Percentiles rank a stretch among this genome's conserved stretches.
Conservation (phyloP, 352 stramenopile species). For the Pythium volutum region DNA sequence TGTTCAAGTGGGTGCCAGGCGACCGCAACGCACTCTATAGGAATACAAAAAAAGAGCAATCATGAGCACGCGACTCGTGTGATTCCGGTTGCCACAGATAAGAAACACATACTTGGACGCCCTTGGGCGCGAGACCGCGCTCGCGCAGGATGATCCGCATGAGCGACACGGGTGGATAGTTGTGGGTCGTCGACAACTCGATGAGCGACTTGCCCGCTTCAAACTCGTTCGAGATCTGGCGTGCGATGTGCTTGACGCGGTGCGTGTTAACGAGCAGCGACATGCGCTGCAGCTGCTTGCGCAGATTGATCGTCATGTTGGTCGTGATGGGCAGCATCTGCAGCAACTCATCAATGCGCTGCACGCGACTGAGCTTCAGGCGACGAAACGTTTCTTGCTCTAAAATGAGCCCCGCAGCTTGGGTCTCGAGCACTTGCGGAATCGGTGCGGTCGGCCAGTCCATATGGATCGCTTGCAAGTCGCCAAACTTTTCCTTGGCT, state of each 20-base stretch:
- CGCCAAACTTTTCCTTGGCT: constrained; percentile 60
- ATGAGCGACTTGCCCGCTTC: constrained; percentile 74
- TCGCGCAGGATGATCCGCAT: constrained; percentile 77
- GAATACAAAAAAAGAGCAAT: background rate
- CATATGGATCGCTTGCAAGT: constrained; percentile 46
- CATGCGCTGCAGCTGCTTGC: constrained; percentile 84
- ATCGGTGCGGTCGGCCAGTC: constrained; percentile 78
- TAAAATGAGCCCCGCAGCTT: constrained; percentile 74
- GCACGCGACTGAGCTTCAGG: constrained; percentile 76
- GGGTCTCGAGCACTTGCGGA: constrained; percentile 77
- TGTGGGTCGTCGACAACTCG: constrained; percentile 66
- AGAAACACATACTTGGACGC: constrained; percentile 24
- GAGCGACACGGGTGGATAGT: constrained; percentile 81
- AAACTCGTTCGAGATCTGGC: constrained; percentile 66
- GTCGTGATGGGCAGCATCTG: constrained; percentile 85
- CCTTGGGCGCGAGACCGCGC: constrained; percentile 52
- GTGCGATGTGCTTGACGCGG: constrained; percentile 59
- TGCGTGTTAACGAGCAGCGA: constrained; percentile 85
- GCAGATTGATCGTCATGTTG: constrained; percentile 86
- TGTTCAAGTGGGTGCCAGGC: constrained; percentile 47
- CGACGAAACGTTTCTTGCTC: constrained; percentile 85
- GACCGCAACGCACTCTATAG: constrained; percentile 48
- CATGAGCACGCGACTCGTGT: no score
- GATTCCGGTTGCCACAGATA: background rate
- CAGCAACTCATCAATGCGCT: constrained; percentile 76